Evolutionary conservation across 2,329 filamentous ascomycete genomes (phyloP), one percentile per base, ranked within the genome.

Genomic region (Ophiocordyceps sinensis): DNA sequence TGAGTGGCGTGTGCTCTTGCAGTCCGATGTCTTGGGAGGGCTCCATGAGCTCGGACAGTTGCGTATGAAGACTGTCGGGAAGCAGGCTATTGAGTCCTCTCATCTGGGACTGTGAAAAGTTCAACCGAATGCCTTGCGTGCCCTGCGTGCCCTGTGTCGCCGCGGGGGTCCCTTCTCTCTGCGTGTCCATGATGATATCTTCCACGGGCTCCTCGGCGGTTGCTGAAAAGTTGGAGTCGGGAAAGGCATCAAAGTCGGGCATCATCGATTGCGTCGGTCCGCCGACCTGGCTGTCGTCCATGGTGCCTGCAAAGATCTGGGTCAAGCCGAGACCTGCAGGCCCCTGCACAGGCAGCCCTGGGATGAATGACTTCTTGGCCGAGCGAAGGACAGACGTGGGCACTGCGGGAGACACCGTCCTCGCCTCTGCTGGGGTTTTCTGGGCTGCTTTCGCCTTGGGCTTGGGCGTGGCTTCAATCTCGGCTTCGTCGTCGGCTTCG

Each of bases 291-390:
- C 51, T 50, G 56, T 67, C 77, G 38, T 84, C 86, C 77, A 95
- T 82, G 1, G 87, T 94, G 12, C 85, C 85, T 5, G 83, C 84
- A 55, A 94, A 95, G 46, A 91, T 89, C 52, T 94, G 88, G 0
- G 86, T 93, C 36, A 94, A 69, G 10, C 85, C 83, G 35, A 94
- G 63, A 3, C 77, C 77, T 30, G 75, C 77, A 19, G 75, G 68
- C 0, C 69, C 73, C 19, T 68, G 60, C 4, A 79, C 67, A 3
- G 79, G 74, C 17, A 85, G 62, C 2, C 78, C 79, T 4, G 81
- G 82, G 43, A 85, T 82, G 49, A 82, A 81, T 0, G 66, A 72
- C 60, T 82, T 83, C 44, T 72, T 79, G 3, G 77, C 77, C 4
- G 78, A 82, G 34, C 79, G 73, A n/a, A 82, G 57, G 2, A 81